Evolutionary conservation across 371 early-diverging fungal species (phyloP), one percentile per base, ranked within the genome.

Genomic region (Mucor lusitanicus): DNA sequence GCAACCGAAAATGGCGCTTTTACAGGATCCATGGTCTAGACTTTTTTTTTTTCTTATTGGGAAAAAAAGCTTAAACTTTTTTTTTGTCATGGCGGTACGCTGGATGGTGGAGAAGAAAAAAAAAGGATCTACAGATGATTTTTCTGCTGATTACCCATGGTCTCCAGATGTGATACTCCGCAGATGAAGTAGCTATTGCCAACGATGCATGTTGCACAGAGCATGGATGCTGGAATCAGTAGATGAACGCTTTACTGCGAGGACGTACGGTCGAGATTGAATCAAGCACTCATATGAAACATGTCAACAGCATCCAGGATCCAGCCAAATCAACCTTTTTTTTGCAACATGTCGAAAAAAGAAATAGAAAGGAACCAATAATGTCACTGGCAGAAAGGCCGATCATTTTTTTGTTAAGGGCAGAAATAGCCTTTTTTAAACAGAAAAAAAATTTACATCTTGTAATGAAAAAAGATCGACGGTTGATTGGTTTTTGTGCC

Each of bases 381-480:
- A 67, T 19, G 48, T 25, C 15, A 13, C 7, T 64, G 21, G 68
- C 65, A 68, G 68, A 72, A 72, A 60, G 72, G 64, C 72, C 72
- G 72, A 72, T 72, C 68, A 59, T 60, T 54, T 40, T 58, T 30
- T 28, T 44, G 44, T 28, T 27, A 63, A 62, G 39, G 42, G 57
- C 53, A 64, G 63, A 67, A 59, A 54, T 27, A 57, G 30, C 39
- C 42, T 62, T 62, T 62, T 62, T 64, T 44, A 39, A 65, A 62
- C 63, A 68, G 63, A 68, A 68, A 64, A 55, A 30, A 39, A 55
- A 61, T n/a, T 58, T 58, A 35, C 58, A 35, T 12, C 19, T 21
- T 46, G 27, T 60, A 55, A 40, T 30, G 30, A 59, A 69, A 70
- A 53, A 59, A 67, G 74, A 74, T 74, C 74, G 74, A 74, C 74